phyloP scores from a whole-genome alignment of 192 early-diverging fungal genomes.

The Rhizophagus clarus region DNA sequence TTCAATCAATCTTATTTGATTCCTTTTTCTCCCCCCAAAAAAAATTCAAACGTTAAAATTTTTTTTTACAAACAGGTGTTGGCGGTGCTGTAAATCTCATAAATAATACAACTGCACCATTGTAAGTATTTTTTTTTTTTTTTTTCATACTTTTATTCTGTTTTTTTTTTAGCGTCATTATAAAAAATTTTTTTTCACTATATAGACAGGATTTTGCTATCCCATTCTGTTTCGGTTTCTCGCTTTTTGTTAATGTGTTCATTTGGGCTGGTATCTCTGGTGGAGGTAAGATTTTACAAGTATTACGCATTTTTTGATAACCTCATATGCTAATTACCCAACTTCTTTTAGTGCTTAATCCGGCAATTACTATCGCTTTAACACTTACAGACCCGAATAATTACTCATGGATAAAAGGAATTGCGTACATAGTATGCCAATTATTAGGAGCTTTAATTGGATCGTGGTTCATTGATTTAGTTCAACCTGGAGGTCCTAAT shows the following conservation, averaged over 20 bases:
- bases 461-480: not conserved
- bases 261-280: conserved; percentile 55
- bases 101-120: not conserved
- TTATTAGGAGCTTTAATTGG: conserved; percentile 51
- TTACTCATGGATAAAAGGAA: conserved; percentile 35
- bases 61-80: not conserved
- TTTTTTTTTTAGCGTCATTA: not conserved
- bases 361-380: conserved; percentile 56
- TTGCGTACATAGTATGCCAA: conserved; percentile 59
- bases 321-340: not conserved
- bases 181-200: not conserved
- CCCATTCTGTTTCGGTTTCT: conserved; percentile 46
- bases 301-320: no score
- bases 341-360: conserved; percentile 49
- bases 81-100: not conserved
- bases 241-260: conserved; percentile 43
- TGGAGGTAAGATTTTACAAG: no score
- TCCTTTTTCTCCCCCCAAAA: not conserved
- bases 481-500: not conserved
- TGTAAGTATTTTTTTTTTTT: not conserved
- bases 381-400: conserved; percentile 43
- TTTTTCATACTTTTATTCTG: not conserved
- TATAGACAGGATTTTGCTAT: conserved; percentile 22
- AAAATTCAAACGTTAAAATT: no score
- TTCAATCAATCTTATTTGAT: not conserved